Percentiles rank a stretch among this genome's conserved stretches.
These are phyloP conservation scores for Lepidium campestre DNA, from an alignment of 441 rosid species.

Conservation along the genomic window DNA sequence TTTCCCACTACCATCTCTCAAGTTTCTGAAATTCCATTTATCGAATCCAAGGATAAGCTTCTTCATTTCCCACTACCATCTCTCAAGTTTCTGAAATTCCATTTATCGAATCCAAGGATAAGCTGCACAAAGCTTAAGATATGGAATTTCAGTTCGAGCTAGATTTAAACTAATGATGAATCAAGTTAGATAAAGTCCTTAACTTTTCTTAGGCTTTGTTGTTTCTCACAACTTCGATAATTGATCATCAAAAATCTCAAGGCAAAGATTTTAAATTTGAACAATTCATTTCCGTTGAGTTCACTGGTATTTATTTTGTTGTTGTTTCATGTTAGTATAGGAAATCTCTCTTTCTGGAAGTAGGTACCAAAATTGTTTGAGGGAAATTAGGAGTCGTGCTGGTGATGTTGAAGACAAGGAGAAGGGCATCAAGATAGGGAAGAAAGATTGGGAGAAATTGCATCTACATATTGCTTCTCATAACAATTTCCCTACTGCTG, in stretches of 20 bases:
- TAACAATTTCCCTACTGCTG: slow-evolving; percentile 93
- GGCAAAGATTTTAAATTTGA: not conserved
- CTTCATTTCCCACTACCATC: not conserved
- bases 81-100: not conserved
- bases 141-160: not conserved
- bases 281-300: not conserved
- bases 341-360: slow-evolving; percentile 90
- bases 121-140: not conserved
- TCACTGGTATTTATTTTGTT: not conserved
- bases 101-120: not conserved
- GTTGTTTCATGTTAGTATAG: slow-evolving; percentile 45
- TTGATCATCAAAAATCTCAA: not conserved
- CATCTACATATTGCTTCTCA: slow-evolving; percentile 83
- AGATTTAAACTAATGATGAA: not conserved
- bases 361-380: slow-evolving; percentile 76
- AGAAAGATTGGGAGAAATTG: slow-evolving; percentile 85
- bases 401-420: slow-evolving; percentile 74
- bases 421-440: slow-evolving; percentile 66
- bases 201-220: not conserved
- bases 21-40: not conserved
- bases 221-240: not conserved
- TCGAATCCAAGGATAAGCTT: not conserved
- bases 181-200: too few relatives aligned
- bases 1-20: not conserved
- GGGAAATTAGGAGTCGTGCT: slow-evolving; percentile 78